Percentiles rank a stretch among this genome's conserved stretches.
Evolutionary conservation across 1,284 basidiomycete species (phyloP).

Genomic region (Golubevia sp.): DNA sequence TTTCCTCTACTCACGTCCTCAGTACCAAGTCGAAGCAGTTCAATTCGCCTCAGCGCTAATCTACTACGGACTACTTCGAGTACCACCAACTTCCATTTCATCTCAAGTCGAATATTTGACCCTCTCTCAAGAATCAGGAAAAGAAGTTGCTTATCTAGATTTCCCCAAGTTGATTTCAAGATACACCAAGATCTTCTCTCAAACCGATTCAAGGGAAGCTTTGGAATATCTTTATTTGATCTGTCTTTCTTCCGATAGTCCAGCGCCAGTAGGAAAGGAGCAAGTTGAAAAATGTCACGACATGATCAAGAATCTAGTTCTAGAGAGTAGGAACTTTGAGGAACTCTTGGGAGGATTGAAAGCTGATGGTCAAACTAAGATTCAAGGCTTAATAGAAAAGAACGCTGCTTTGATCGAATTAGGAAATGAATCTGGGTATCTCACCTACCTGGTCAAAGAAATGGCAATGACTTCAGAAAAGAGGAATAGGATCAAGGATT

Average conservation of each 20-base stretch:
- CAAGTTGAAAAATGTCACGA: conserved; percentile 86
- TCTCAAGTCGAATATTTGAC: conserved; percentile 67
- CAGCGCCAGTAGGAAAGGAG: conserved; percentile 71
- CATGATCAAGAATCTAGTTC: conserved; percentile 82
- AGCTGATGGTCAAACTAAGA: conserved; percentile 82
- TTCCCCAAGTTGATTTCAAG: conserved; percentile 86
- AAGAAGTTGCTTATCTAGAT: no score
- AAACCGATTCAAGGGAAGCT: conserved; percentile 87
- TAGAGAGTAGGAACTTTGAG: conserved; percentile 80
- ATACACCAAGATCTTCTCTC: conserved; percentile 87
- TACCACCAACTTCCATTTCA: conserved; percentile 76
- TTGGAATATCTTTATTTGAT: conserved; percentile 94
- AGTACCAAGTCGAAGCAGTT: conserved; percentile 89
- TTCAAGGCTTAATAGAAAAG: conserved; percentile 79
- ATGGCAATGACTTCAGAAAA: conserved; percentile 77
- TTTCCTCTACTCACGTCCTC: conserved; percentile 83
- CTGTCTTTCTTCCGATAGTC: conserved; percentile 74
- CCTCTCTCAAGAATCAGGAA: not conserved
- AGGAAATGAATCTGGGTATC: conserved; percentile 73
- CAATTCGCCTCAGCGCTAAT: conserved; percentile 89
- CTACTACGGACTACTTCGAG: conserved; percentile 89
- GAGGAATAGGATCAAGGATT: conserved; percentile 76
- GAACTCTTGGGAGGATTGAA: conserved; percentile 88
- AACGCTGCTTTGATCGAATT: conserved; percentile 78
- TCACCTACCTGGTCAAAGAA: conserved; percentile 79